Conservation (phyloP, 352 stramenopile species). For the Phytopythium vexans region DNA sequence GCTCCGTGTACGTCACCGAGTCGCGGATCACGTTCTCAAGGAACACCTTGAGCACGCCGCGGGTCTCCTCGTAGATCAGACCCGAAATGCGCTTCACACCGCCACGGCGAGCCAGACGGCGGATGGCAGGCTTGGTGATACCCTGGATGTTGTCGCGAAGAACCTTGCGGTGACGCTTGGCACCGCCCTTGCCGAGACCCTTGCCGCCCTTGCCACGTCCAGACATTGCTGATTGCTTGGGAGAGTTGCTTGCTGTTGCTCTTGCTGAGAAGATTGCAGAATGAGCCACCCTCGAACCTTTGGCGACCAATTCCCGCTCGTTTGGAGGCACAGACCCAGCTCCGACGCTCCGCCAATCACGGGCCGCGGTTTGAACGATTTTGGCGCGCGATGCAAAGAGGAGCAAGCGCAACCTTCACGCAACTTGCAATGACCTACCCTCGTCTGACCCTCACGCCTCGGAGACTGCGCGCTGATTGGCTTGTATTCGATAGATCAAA, state of each 20-base stretch:
- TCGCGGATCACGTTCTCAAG: slow-evolving; percentile 98
- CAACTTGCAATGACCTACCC: slow-evolving; percentile 16
- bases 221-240: slow-evolving; percentile 12
- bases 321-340: background rate
- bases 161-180: slow-evolving; percentile 87
- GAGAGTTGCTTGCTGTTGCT: slow-evolving; percentile 30
- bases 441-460: background rate
- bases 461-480: slow-evolving; percentile 13
- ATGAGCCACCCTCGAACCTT: slow-evolving; percentile 21
- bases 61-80: slow-evolving; percentile 98
- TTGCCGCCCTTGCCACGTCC: slow-evolving; percentile 79
- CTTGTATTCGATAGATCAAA: slow-evolving; percentile 7
- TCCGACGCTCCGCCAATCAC: background rate
- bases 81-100: slow-evolving; percentile 98
- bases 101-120: slow-evolving; percentile 96
- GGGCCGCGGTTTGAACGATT: background rate
- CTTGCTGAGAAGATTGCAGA: slow-evolving; percentile 61
- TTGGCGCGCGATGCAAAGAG: slow-evolving; percentile 20
- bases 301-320: background rate
- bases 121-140: slow-evolving; percentile 95
- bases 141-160: slow-evolving; percentile 91
- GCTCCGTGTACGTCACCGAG: slow-evolving; percentile 95
- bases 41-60: slow-evolving; percentile 98
- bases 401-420: slow-evolving; percentile 2
- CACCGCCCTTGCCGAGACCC: slow-evolving; percentile 79